A percentile compares a stretch with the other conserved stretches of the same genome.
Evolutionary conservation across 768 basidiomycete genomes (phyloP).

Genomic region (Russula compacta): DNA sequence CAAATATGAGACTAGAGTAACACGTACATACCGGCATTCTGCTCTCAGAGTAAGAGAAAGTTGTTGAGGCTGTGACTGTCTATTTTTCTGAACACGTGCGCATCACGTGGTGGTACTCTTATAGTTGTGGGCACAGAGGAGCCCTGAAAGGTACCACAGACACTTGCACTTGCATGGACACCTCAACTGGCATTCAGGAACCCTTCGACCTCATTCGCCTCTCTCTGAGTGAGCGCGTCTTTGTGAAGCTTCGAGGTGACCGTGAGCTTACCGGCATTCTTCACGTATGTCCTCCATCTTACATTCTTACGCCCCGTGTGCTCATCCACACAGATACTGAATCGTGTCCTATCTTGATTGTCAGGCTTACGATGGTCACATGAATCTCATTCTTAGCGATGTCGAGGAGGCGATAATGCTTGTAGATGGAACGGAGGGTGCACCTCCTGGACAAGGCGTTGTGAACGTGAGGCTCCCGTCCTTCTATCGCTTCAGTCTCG

Average conservation of each 20-base stretch:
- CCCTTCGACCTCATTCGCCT: slow-evolving; percentile 96
- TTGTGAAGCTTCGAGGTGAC: slow-evolving; percentile 94
- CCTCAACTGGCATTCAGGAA: slow-evolving; percentile 76
- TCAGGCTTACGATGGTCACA: slow-evolving; percentile 99
- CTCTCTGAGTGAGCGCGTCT: slow-evolving; percentile 94
- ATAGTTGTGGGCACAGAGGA: too few relatives aligned
- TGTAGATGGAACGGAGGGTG: slow-evolving; percentile 75
- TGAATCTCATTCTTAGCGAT: slow-evolving; percentile 97
- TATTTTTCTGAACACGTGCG: slow-evolving; percentile 1
- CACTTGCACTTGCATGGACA: slow-evolving; percentile 43
- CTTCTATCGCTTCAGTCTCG: neutral
- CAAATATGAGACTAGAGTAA: neutral
- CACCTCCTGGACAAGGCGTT: slow-evolving; percentile 43
- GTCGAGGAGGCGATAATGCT: slow-evolving; percentile 97
- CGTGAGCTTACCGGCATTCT: slow-evolving; percentile 84
- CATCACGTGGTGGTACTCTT: neutral
- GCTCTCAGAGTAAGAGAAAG: neutral
- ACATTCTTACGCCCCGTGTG: slow-evolving; percentile 8
- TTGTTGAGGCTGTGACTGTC: neutral
- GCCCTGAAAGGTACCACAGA: too few relatives aligned
- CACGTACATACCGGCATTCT: slow-evolving; percentile 54
- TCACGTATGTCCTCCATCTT: slow-evolving; percentile 55
- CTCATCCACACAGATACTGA: slow-evolving; percentile 14
- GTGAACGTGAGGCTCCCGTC: slow-evolving; percentile 46
- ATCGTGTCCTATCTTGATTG: slow-evolving; percentile 4